These are phyloP conservation scores for Citrus mangshanensis DNA, from an alignment of 345 rosid genomes.

Conservation along the genomic window DNA sequence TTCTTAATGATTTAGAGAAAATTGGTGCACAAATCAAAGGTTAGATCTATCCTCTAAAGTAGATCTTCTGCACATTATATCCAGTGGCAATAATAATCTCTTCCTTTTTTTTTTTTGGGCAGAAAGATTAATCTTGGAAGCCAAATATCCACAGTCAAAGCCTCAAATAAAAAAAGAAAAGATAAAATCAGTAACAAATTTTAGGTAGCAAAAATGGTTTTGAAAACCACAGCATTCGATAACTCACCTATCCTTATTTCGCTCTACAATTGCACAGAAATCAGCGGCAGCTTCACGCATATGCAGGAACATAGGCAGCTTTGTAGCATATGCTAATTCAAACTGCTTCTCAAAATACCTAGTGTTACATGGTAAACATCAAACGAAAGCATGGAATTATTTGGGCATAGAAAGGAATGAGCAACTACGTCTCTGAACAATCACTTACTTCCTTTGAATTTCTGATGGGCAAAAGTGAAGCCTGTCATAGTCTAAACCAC, in stretches of 20 bases:
- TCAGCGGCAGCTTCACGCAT: slow-evolving; percentile 94
- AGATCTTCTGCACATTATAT: neutral
- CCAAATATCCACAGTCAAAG: neutral
- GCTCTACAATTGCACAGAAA: slow-evolving; percentile 79
- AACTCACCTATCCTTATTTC: slow-evolving; percentile 61
- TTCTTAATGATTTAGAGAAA: neutral
- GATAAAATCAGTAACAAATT: neutral
- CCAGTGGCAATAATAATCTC: neutral
- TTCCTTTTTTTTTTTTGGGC: too few species aligned
- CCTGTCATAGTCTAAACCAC: slow-evolving; percentile 97
- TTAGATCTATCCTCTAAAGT: neutral
- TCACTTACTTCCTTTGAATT: slow-evolving; percentile 74
- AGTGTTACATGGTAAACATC: slow-evolving; percentile 3
- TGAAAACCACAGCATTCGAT: neutral
- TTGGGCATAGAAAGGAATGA: neutral
- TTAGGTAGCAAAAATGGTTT: neutral
- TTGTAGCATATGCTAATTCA: slow-evolving; percentile 81
- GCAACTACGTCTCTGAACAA: slow-evolving; percentile 9
- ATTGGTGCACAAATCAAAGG: neutral
- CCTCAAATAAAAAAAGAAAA: too few species aligned
- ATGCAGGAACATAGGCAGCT: slow-evolving; percentile 93
- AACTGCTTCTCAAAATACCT: slow-evolving; percentile 98
- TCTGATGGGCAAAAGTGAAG: slow-evolving; percentile 86
- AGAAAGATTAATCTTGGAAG: neutral
- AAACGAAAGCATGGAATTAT: slow-evolving; percentile 1